Base-by-base conservation (phyloP, 1,284 basidiomycete species). In the Singerocomus inundabilis region DNA sequence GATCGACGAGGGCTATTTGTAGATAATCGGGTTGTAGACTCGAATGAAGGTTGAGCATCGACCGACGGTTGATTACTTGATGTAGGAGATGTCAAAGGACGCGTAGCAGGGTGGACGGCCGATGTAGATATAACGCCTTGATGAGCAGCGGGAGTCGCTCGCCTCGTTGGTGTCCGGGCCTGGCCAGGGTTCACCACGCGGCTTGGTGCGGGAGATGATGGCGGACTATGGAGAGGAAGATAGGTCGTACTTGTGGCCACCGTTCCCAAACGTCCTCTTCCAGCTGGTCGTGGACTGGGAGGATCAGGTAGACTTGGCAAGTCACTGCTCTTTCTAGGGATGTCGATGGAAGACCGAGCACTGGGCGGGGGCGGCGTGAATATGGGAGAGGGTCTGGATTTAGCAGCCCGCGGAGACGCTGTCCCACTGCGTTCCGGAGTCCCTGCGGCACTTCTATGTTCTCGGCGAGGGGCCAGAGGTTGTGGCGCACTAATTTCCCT, bases 231-330 rank as follows among this genome's bases (percentile, higher is more conserved):
- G 29, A 70, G 58, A n/a, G 76, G 72, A 46, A 75, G 66, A 57
- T 74, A 69, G 43, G 68, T 71, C 44, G 69, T 65, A 59, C 71
- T 75, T 24, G 71, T 59, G 38, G 74, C 68, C 51, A 60, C 59
- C 40, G 68, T 67, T 44, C 64, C 55, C 34, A 73, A 66, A 46
- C 72, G 71, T 32, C 72, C 69, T 38, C 75, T 72, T 38, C 73
- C 72, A 29, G 71, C 60, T 18, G 74, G 70, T 33, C 68, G 66
- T 32, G 76, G 75, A 30, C 72, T 75, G 26, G 79, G 79, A 10
- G 80, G 79, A 53, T 70, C 70, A 34, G 76, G 77, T 15, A 73
- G 74, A 49, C 66, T 73, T 40, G 70, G 67, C 40, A 74, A 67
- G 47, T 77, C 74, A 52, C 68, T 67, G 29, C 64, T 66, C 51